Evolutionary conservation across 2,329 filamentous ascomycete genomes (phyloP), one percentile per base, ranked within the genome.

Genomic region (Zasmidium cellare): DNA sequence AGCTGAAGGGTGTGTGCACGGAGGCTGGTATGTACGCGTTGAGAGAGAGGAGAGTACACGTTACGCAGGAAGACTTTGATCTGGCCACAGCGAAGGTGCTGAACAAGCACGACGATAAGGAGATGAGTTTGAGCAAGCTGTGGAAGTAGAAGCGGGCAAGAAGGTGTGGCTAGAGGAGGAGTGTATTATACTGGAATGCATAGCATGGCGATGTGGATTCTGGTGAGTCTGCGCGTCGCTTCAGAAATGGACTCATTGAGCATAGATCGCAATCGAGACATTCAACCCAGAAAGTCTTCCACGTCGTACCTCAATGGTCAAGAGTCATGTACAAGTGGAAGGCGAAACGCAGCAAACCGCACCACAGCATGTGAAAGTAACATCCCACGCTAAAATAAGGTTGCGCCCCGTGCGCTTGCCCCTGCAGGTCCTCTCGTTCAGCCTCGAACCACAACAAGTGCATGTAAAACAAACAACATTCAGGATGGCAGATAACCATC

Each of bases 91-190:
- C 94, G 74, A 99, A 99, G 89, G 93, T 99, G 60, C 84, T 99
- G 74, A 97, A 99, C 86, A 97, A 97, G 84, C 94, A 97, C 75
- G 94, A 97, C 72, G 94, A 99, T 77, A 97, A 97, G 84, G 92
- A 96, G 75, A 90, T 92, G 68, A 92, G 88, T 72, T 81, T 96
- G 70, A 89, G 88, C 73, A 96, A 96, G 80, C 81, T 96, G 71
- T 96, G 87, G 86, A 90, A 90, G 82, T 91, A 71, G 61, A 67
- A 47, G 52, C 20, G 46, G 18, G 11, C 35, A 9, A 28, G 41
- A 44, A 19, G 7, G 50, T 14, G 46, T 12, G 24, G 45, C 31
- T 24, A 44, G 19, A 24, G 46, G 38, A 44, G 44, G 44, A 28
- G 45, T 65, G 61, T 65, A 65, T 49, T 49, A 65, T 65, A 65